These are phyloP conservation scores for Pterocarpus santalinus DNA, from an alignment of 306 rosid species.

Conservation along the genomic window DNA sequence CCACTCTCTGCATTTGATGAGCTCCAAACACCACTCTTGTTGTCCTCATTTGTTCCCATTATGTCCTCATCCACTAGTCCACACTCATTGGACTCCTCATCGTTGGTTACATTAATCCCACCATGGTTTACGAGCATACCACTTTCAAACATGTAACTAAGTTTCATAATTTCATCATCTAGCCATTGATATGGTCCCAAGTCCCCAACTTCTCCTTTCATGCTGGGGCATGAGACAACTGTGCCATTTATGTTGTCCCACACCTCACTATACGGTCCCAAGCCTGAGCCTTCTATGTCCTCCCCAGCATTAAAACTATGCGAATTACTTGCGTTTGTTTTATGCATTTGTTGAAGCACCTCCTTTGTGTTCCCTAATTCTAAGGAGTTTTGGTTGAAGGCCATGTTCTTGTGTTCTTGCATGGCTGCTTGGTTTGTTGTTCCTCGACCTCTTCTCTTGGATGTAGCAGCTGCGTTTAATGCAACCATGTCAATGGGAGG, in stretches of 20 bases:
- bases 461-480: slow-evolving; percentile 12
- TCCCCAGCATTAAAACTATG: slow-evolving; percentile 7
- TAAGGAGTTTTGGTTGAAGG: not conserved
- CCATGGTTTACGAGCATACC: slow-evolving; percentile 31
- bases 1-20: slow-evolving; percentile 57
- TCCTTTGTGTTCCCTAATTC: not conserved
- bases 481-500: slow-evolving; percentile 37
- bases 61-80: slow-evolving; percentile 36
- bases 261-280: slow-evolving; percentile 25
- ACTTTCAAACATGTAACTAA: slow-evolving; percentile 39
- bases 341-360: slow-evolving; percentile 16
- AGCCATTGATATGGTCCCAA: slow-evolving; percentile 54
- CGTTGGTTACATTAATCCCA: not conserved
- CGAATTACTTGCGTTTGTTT: slow-evolving; percentile 14
- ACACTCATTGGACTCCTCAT: slow-evolving; percentile 27
- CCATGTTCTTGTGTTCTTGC: slow-evolving; percentile 24
- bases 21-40: slow-evolving; percentile 47
- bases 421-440: slow-evolving; percentile 38
- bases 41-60: slow-evolving; percentile 36
- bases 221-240: not conserved
- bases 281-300: not conserved
- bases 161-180: slow-evolving; percentile 50
- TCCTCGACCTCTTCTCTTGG: slow-evolving; percentile 41
- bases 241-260: slow-evolving; percentile 6
- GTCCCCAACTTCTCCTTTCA: slow-evolving; percentile 36